phyloP scores from a whole-genome alignment of 2,329 filamentous ascomycete species.

The Decorospora gaudefroyi region DNA sequence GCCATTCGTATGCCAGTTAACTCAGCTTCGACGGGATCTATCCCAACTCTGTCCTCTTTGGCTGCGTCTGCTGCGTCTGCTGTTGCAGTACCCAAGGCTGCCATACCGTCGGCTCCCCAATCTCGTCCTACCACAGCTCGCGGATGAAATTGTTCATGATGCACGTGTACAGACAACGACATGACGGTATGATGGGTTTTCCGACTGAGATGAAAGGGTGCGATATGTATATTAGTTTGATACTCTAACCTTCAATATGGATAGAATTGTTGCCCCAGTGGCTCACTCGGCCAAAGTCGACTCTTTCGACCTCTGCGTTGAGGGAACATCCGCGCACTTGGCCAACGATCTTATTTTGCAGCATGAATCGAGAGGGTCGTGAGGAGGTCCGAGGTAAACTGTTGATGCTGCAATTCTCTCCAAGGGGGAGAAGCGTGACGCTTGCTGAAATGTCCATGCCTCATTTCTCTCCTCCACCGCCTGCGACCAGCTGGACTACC shows the following conservation, averaged over 20 bases:
- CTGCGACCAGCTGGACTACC: conserved; percentile 52
- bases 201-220: not conserved
- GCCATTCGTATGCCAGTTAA: conserved; percentile 13
- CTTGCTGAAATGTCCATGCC: not conserved
- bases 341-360: too few relatives aligned
- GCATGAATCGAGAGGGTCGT: too few relatives aligned
- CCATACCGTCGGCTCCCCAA: conserved; percentile 1
- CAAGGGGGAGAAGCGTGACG: not conserved
- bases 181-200: too few relatives aligned
- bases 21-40: conserved; percentile 6
- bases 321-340: too few relatives aligned
- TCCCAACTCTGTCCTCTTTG: conserved; percentile 12
- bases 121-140: conserved; percentile 8
- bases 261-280: not conserved
- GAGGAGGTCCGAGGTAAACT: too few relatives aligned
- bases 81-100: conserved; percentile 3
- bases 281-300: too few relatives aligned
- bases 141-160: conserved; percentile 1
- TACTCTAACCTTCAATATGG: conserved; percentile 3
- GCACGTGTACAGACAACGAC: conserved; percentile 6
- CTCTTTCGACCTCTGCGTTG: too few relatives aligned
- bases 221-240: conserved; percentile 9
- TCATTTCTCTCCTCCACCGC: conserved; percentile 45
- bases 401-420: too few relatives aligned
- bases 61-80: conserved; percentile 5